phyloP scores from a whole-genome alignment of 2,329 filamentous ascomycete genomes.

The Rhytidhysteron rufulum region DNA sequence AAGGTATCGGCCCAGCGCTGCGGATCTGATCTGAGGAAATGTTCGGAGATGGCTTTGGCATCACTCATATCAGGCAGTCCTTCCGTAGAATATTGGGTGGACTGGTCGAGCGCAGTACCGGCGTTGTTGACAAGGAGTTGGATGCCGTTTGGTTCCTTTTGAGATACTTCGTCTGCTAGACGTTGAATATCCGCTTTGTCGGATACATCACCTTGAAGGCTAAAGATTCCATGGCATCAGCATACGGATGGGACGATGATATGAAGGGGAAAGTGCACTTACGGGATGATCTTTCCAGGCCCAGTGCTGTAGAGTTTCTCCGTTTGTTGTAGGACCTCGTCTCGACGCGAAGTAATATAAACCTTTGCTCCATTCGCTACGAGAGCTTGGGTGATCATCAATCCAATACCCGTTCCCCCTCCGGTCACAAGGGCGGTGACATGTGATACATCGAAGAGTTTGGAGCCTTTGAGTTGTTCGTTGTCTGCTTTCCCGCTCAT shows the following conservation, averaged over 20 bases:
- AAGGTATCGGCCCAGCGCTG: constrained; percentile 49
- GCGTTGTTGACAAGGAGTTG: constrained; percentile 55
- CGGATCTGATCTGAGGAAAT: constrained; percentile 47
- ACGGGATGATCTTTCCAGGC: constrained; percentile 47
- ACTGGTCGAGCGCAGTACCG: constrained; percentile 50
- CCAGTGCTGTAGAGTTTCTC: constrained; percentile 45
- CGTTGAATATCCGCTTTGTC: constrained; percentile 47
- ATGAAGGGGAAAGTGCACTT: constrained; percentile 8
- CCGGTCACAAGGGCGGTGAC: constrained; percentile 45
- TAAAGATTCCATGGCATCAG: constrained; percentile 7
- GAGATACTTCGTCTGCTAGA: constrained; percentile 37
- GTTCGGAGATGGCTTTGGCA: constrained; percentile 47
- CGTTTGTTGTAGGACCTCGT: constrained; percentile 35
- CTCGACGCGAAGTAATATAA: constrained; percentile 32
- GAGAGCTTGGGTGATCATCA: constrained; percentile 64
- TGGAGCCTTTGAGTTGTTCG: constrained; percentile 12
- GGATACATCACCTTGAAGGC: constrained; percentile 46
- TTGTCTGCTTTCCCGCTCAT: neutral
- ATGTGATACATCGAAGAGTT: constrained; percentile 45
- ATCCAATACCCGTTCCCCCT: constrained; percentile 47
- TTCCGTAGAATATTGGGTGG: constrained; percentile 47
- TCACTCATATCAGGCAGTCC: constrained; percentile 48
- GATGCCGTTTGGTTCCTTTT: constrained; percentile 50
- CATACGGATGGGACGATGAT: neutral
- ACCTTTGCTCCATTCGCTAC: constrained; percentile 58